Conservation (phyloP, 75 land plant genomes). For the Gnetum montanum region DNA sequence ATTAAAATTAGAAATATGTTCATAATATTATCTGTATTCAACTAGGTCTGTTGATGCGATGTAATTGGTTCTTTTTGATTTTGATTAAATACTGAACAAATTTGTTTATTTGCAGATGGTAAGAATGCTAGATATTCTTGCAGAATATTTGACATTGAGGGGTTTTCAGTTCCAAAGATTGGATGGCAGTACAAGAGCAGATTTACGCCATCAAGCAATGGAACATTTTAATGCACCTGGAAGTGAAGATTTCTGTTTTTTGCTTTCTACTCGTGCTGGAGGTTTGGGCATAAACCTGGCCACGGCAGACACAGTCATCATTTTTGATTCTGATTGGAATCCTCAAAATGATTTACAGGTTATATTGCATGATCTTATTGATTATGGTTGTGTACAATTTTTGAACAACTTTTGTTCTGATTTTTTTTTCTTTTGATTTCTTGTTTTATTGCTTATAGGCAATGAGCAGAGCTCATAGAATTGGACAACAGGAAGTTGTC, state of each 20-base stretch:
- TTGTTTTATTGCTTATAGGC: slow-evolving; percentile 37
- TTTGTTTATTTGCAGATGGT: slow-evolving; percentile 99
- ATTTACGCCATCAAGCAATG: slow-evolving; percentile 97
- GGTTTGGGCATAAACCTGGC: slow-evolving; percentile 98
- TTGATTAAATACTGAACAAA: too few species aligned
- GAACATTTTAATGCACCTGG: slow-evolving; percentile 99
- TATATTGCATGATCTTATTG: too few species aligned
- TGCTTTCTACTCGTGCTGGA: slow-evolving; percentile 97
- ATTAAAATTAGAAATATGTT: neutral
- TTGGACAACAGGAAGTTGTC: slow-evolving; percentile 96
- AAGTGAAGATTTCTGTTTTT: slow-evolving; percentile 98
- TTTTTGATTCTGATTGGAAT: slow-evolving; percentile 99
- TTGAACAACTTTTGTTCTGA: too few species aligned
- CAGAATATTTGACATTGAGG: slow-evolving; percentile 87
- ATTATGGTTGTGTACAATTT: too few species aligned
- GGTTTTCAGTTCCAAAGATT: slow-evolving; percentile 97
- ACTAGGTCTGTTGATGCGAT: too few species aligned
- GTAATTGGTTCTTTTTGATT: too few species aligned
- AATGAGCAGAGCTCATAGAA: slow-evolving; percentile 99
- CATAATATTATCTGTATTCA: neutral
- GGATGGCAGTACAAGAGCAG: slow-evolving; percentile 97
- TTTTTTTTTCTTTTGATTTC: neutral
- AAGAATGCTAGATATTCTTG: slow-evolving; percentile 94
- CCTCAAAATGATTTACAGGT: slow-evolving; percentile 99
- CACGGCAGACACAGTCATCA: slow-evolving; percentile 98